Base-by-base conservation (phyloP, 805 yeast genomes). In the Metschnikowia drakensbergensis region DNA sequence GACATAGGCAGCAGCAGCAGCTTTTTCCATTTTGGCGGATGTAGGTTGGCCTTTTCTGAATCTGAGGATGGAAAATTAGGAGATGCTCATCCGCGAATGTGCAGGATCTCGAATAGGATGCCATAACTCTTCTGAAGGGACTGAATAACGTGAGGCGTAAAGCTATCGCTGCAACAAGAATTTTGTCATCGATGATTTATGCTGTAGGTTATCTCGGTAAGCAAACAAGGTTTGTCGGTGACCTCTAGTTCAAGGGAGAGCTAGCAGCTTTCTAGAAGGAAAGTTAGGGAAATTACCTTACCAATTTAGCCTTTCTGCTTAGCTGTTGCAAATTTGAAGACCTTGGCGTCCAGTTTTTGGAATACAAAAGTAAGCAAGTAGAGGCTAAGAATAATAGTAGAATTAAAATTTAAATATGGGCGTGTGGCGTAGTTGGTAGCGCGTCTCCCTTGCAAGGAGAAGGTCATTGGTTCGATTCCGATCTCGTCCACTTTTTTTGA, bases 371-470 rank as follows among this genome's bases (percentile, higher is more conserved):
- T 8, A 28, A 28, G 6, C 8, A 28, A 28, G 3, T 2, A 8
- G 9, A 28, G 30, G 3, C 30, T 8, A 28, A 8, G 3, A 6
- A 1, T 28, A 17, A 17, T 17, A 17, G 9, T 10, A 3, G 6
- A 3, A 2, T 34, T 34, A 5, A 11, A 11, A 8, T n/a, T 11
- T 6, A 13, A 3, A 39, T 30, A 33, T 28, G 85, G 86, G 86
- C 85, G 83, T 78, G 83, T 81, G 83, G 86, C 85, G 85, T 77
- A 81, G 86, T 80, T 81, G 86, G 86, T 81, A 81, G 85, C 84
- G 85, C 86, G 85, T 75, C 74, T 75, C 82, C 86, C 82, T 81
- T 80, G 86, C 86, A 81, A 78, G 85, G 78, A 74, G 73, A 75
- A 81, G 85, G 85, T 80, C 86, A 77, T 72, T 75, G 85, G 86